Conservation (phyloP, 2,329 filamentous ascomycete genomes). For the Colletotrichum nymphaeae region DNA sequence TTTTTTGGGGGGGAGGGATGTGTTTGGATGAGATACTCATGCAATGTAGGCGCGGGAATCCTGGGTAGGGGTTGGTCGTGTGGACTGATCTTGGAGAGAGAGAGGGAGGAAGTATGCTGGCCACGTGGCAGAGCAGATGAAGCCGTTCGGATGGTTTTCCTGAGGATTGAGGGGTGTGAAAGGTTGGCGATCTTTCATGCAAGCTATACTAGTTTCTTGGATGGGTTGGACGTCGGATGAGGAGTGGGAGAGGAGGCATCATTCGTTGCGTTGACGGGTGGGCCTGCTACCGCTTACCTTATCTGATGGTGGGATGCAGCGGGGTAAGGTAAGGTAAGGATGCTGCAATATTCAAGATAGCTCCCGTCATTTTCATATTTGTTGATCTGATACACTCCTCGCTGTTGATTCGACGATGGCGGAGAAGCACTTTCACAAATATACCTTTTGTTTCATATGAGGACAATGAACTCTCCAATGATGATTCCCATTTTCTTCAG, state of each 20-base stretch:
- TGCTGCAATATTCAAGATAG: slow-evolving; percentile 7
- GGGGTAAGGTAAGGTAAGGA: slow-evolving; percentile 17
- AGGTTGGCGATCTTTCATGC: slow-evolving; percentile 8
- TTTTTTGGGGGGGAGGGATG: neutral
- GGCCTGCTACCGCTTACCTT: slow-evolving; percentile 28
- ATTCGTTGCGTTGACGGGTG: neutral
- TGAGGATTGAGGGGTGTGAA: neutral
- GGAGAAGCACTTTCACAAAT: neutral
- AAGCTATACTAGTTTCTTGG: neutral
- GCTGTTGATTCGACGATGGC: neutral
- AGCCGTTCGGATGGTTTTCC: neutral
- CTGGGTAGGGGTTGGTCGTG: neutral
- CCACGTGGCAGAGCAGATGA: slow-evolving; percentile 10
- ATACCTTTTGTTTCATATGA: neutral
- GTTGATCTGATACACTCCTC: neutral
- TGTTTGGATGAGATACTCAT: neutral
- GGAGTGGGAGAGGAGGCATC: neutral
- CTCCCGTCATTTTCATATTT: neutral
- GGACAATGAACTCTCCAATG: neutral
- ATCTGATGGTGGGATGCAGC: slow-evolving; percentile 27
- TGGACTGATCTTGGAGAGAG: neutral
- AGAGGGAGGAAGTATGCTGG: neutral
- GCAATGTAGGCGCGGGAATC: neutral
- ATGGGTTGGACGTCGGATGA: neutral
- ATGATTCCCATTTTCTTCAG: neutral